A percentile compares a stretch with the other conserved stretches of the same genome.
Evolutionary conservation across 23 red algal species (phyloP).

Genomic region (Pyropia yezoensis): DNA sequence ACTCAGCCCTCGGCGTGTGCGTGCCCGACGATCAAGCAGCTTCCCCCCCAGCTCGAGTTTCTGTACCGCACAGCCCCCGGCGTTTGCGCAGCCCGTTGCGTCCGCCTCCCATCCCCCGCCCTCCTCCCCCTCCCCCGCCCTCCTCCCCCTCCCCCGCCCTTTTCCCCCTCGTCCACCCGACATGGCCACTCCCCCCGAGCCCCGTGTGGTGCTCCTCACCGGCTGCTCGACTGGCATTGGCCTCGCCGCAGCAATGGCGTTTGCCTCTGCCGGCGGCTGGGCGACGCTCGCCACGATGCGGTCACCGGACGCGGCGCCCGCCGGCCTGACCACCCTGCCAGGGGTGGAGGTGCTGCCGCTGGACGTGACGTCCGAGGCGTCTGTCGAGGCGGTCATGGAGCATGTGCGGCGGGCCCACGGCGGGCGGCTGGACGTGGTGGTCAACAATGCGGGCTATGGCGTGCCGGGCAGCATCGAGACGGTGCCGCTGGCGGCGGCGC

Average conservation of each 20-base stretch:
- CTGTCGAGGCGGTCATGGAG: background rate
- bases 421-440: conserved; percentile 26
- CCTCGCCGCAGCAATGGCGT: background rate
- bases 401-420: conserved; percentile 1
- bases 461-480: conserved; percentile 26
- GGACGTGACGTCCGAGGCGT: conserved; percentile 10
- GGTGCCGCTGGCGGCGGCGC: conserved; percentile 14
- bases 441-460: conserved; percentile 50
- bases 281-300: conserved; percentile 12
- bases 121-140: too few species aligned
- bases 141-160: too few species aligned
- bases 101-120: too few species aligned
- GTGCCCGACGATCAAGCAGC: too few species aligned
- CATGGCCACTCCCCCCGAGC: background rate
- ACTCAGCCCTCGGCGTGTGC: too few species aligned
- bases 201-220: conserved; percentile 16
- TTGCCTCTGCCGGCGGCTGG: background rate
- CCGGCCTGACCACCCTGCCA: background rate
- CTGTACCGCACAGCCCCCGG: too few species aligned
- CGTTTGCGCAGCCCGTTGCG: too few species aligned
- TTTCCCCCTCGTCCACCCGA: too few species aligned
- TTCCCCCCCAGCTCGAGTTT: too few species aligned
- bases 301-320: conserved; percentile 2
- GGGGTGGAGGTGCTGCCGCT: conserved; percentile 19
- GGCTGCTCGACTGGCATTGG: conserved; percentile 29